Conservation (phyloP, 345 rosid genomes). For the Hibiscus tridactylites region DNA sequence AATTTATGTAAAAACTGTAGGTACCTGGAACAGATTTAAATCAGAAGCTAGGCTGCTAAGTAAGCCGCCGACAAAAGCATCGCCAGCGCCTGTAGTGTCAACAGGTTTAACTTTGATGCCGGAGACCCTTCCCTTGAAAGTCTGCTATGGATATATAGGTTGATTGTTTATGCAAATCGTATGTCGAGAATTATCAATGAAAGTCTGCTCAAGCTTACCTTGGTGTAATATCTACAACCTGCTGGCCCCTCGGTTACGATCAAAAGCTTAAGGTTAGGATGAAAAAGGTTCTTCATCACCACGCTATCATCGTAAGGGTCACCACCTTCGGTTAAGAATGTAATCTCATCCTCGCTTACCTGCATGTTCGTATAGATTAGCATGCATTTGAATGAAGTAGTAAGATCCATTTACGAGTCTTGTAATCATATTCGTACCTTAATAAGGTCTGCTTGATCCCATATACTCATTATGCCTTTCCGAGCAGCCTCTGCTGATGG, state of each 20-base stretch:
- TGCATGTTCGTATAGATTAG: constrained; percentile 13
- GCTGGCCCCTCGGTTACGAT: constrained; percentile 82
- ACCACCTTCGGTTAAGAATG: constrained; percentile 60
- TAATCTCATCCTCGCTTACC: constrained; percentile 93
- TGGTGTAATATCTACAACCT: constrained; percentile 92
- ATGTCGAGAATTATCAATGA: too few relatives aligned
- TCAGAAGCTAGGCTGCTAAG: constrained; percentile 57
- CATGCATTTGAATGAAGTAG: neutral
- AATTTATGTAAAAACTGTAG: neutral
- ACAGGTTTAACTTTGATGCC: constrained; percentile 60
- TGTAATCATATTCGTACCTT: constrained; percentile 40
- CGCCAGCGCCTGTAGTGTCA: constrained; percentile 88
- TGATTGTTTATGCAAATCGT: neutral
- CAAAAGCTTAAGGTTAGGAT: constrained; percentile 77
- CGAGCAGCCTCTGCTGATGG: constrained; percentile 82
- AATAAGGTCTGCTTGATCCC: constrained; percentile 88
- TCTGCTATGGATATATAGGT: constrained; percentile 28
- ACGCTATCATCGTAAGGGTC: constrained; percentile 59
- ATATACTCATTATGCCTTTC: constrained; percentile 73
- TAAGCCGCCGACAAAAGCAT: constrained; percentile 70
- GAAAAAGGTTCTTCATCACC: constrained; percentile 61
- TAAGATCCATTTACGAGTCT: neutral
- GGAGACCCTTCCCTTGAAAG: constrained; percentile 59
- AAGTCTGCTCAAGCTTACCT: constrained; percentile 31
- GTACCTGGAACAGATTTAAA: constrained; percentile 37